Conservation (phyloP, 1,139 yeast species). For the Suhomyces wounanorum region DNA sequence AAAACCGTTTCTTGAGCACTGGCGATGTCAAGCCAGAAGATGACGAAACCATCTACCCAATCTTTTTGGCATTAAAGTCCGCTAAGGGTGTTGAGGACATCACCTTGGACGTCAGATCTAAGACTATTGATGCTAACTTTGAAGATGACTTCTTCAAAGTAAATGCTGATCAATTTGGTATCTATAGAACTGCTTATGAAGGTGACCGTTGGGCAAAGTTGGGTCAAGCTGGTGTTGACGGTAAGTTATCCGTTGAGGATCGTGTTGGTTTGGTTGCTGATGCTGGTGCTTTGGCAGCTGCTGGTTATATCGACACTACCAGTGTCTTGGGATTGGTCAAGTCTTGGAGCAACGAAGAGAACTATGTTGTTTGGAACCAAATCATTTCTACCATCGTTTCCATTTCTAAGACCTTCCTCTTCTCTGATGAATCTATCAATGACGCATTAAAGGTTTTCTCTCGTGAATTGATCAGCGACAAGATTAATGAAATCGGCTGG, state of each 20-base stretch:
- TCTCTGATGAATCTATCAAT: slow-evolving; percentile 59
- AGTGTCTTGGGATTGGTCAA: slow-evolving; percentile 65
- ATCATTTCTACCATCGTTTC: slow-evolving; percentile 57
- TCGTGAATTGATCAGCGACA: slow-evolving; percentile 59
- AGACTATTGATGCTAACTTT: slow-evolving; percentile 43
- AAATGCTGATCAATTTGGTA: slow-evolving; percentile 81
- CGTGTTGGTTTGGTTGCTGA: slow-evolving; percentile 87
- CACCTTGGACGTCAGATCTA: slow-evolving; percentile 56
- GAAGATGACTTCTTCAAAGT: slow-evolving; percentile 59
- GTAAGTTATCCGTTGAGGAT: slow-evolving; percentile 75
- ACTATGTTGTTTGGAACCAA: slow-evolving; percentile 79
- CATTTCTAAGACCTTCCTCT: slow-evolving; percentile 66
- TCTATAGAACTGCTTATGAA: slow-evolving; percentile 78
- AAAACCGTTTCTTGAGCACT: slow-evolving; percentile 55
- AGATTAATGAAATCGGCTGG: slow-evolving; percentile 69
- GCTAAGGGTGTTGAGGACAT: slow-evolving; percentile 58
- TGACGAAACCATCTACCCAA: slow-evolving; percentile 68
- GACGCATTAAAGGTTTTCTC: slow-evolving; percentile 62
- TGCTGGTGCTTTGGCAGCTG: slow-evolving; percentile 68
- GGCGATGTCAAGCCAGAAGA: slow-evolving; percentile 55
- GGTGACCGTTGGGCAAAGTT: slow-evolving; percentile 73
- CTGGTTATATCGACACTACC: slow-evolving; percentile 72
- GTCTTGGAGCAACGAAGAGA: slow-evolving; percentile 67
- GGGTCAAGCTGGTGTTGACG: slow-evolving; percentile 67
- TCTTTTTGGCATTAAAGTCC: slow-evolving; percentile 77